A percentile compares a stretch with the other conserved stretches of the same genome.
phyloP scores from a whole-genome alignment of 768 basidiomycete genomes.

The Dendrothele bispora region DNA sequence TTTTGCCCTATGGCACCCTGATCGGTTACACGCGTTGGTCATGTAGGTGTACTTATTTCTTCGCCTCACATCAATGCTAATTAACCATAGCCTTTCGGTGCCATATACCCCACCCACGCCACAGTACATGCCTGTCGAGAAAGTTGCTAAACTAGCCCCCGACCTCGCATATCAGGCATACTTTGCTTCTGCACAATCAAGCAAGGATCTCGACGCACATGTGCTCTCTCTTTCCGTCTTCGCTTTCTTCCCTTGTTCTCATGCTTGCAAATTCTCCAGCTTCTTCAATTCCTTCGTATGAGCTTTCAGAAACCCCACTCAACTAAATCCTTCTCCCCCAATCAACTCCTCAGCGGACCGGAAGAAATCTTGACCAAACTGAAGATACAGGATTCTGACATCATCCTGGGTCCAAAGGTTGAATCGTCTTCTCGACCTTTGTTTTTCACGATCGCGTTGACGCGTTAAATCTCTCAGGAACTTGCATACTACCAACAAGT shows the following conservation, averaged over 20 bases:
- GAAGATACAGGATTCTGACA: neutral
- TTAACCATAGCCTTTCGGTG: slow-evolving; percentile 53
- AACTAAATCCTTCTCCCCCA: neutral
- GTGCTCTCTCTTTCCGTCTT: slow-evolving; percentile 33
- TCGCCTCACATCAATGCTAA: neutral
- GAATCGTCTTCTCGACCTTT: neutral
- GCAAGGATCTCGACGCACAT: slow-evolving; percentile 53
- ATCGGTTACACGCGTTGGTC: slow-evolving; percentile 55
- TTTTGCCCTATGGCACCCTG: slow-evolving; percentile 74
- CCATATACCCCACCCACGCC: slow-evolving; percentile 64
- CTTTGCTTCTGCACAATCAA: slow-evolving; percentile 54
- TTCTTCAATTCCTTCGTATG: slow-evolving; percentile 35
- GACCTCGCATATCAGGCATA: slow-evolving; percentile 69
- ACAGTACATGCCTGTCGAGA: slow-evolving; percentile 47
- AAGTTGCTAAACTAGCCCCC: slow-evolving; percentile 51
- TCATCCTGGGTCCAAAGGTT: slow-evolving; percentile 2
- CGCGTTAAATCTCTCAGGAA: slow-evolving; percentile 42
- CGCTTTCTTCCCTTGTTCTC: neutral
- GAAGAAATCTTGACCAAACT: neutral
- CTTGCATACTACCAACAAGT: slow-evolving; percentile 48
- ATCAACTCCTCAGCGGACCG: neutral
- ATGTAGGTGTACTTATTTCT: slow-evolving; percentile 40
- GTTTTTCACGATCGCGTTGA: neutral
- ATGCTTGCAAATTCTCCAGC: slow-evolving; percentile 23
- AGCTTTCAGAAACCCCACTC: slow-evolving; percentile 17